These are phyloP conservation scores for Warburgia ugandensis DNA, from an alignment of 164 flowering plant genomes.

Conservation along the genomic window DNA sequence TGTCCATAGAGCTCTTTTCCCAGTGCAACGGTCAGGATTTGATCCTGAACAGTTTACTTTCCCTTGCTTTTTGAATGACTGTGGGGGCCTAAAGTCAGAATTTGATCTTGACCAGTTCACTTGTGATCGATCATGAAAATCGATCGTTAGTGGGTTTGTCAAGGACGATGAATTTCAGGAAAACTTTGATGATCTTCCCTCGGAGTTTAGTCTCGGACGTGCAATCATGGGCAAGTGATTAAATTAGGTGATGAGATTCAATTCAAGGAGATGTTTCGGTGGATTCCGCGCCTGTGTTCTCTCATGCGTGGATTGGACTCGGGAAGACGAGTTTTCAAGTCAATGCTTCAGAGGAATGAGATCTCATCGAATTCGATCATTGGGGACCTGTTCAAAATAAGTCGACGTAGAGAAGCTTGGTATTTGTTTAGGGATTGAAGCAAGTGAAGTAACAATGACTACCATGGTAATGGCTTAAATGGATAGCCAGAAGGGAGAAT, in stretches of 20 bases:
- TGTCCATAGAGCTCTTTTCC: constrained; percentile 31
- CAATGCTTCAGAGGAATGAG: constrained; percentile 19
- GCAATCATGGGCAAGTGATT: constrained; percentile 19
- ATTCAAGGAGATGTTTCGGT: constrained; percentile 7
- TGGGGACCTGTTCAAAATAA: constrained; percentile 4
- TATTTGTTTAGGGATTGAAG: constrained; percentile 6
- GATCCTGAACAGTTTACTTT: constrained; percentile 44
- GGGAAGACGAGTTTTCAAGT: constrained; percentile 3
- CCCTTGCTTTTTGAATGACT: constrained; percentile 54
- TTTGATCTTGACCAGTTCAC: too few species aligned
- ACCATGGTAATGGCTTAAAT: constrained; percentile 8
- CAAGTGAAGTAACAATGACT: constrained; percentile 6
- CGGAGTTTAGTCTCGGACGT: constrained; percentile 26
- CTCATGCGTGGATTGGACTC: constrained; percentile 6
- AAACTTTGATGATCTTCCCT: constrained; percentile 37
- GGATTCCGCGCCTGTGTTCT: constrained; percentile 10
- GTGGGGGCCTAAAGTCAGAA: constrained; percentile 47
- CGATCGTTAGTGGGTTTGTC: constrained; percentile 24
- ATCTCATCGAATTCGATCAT: constrained; percentile 10
- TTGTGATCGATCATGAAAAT: constrained; percentile 31
- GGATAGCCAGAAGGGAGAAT: constrained; percentile 9
- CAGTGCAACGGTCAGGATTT: constrained; percentile 37
- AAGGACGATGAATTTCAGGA: constrained; percentile 16
- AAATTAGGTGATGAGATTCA: constrained; percentile 8
- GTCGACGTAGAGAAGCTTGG: constrained; percentile 6